phyloP scores from a whole-genome alignment of 495 filamentous ascomycete species.

The Chlorociboria aeruginascens region DNA sequence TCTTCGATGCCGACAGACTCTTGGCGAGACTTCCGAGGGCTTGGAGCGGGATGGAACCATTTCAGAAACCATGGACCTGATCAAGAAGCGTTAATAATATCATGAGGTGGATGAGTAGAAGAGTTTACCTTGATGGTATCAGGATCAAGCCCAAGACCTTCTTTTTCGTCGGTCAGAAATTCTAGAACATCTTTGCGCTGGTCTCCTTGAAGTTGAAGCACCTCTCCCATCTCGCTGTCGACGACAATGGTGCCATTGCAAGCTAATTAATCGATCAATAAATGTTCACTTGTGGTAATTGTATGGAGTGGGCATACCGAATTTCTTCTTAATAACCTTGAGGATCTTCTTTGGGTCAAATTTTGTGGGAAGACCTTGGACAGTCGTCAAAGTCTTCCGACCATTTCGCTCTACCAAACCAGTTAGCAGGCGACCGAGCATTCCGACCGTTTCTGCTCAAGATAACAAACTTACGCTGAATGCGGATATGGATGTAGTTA shows the following conservation, averaged over 20 bases:
- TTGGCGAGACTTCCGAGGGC: neutral
- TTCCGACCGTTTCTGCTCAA: too few species aligned
- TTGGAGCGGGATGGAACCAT: neutral
- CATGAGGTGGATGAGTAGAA: neutral
- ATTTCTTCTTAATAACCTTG: conserved; percentile 99
- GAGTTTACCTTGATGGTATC: conserved; percentile 87
- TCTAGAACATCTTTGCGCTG: conserved; percentile 98
- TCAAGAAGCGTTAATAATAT: conserved; percentile 1
- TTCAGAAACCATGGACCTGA: conserved; percentile 63
- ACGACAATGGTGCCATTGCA: conserved; percentile 99
- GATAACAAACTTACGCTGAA: conserved; percentile 66
- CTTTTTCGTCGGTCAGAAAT: conserved; percentile 90
- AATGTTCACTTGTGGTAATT: neutral
- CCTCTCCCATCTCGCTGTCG: conserved; percentile 96
- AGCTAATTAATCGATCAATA: conserved; percentile 37
- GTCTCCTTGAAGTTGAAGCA: conserved; percentile 98
- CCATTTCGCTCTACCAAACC: conserved; percentile 85
- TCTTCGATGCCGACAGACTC: neutral
- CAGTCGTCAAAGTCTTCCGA: conserved; percentile 99
- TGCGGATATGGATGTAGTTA: conserved; percentile 99
- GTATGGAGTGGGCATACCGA: conserved; percentile 49
- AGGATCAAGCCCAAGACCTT: conserved; percentile 78
- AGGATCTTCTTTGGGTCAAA: conserved; percentile 99
- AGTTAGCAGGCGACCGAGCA: conserved; percentile 18
- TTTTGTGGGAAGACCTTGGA: conserved; percentile 95